phyloP scores from a whole-genome alignment of 2,329 filamentous ascomycete genomes.

The Furcasterigmium sp. region DNA sequence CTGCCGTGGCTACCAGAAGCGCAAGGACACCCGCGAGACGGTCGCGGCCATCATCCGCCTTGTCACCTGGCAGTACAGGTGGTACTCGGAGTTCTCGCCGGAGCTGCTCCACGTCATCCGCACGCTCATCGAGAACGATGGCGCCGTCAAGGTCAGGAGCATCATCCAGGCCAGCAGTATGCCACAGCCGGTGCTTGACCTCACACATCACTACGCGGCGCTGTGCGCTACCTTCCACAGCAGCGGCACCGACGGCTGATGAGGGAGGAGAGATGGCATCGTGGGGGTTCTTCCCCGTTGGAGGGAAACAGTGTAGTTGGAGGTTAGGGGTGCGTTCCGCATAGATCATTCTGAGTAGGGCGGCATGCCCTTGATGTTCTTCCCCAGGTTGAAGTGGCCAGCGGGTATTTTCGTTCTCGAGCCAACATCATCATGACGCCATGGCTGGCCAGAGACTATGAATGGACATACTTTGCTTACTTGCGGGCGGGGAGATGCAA shows the following conservation, averaged over 20 bases:
- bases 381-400: no score
- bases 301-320: no score
- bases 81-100: conserved; percentile 99
- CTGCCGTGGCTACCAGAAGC: conserved; percentile 70
- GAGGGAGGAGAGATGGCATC: no score
- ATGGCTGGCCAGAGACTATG: no score
- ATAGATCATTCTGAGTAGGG: no score
- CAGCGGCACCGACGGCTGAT: conserved; percentile 79
- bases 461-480: no score
- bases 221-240: conserved; percentile 93
- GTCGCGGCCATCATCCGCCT: conserved; percentile 83
- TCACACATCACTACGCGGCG: conserved; percentile 94
- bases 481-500: no score
- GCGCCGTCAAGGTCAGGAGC: conserved; percentile 92
- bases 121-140: conserved; percentile 93
- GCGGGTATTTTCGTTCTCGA: no score
- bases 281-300: no score
- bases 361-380: no score
- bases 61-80: conserved; percentile 97
- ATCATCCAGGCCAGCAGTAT: conserved; percentile 95
- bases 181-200: conserved; percentile 85
- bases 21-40: conserved; percentile 73
- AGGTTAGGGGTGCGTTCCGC: no score
- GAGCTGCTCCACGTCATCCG: conserved; percentile 83
- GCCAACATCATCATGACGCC: no score